Evolutionary conservation across 164 flowering plant species (phyloP).

Genomic region (Taxillus chinensis): DNA sequence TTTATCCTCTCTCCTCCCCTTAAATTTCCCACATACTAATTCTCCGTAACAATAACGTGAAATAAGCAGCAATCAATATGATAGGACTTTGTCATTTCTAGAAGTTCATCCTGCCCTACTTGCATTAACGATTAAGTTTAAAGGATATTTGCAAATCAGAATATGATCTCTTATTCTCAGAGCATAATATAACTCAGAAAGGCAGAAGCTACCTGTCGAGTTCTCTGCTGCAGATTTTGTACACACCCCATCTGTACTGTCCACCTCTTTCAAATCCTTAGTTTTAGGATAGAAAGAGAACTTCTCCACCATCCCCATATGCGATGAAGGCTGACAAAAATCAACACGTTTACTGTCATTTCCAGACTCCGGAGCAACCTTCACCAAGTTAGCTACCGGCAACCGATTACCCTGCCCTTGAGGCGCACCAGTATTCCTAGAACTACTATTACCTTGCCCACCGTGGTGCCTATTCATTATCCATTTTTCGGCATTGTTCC

Average conservation of each 20-base stretch:
- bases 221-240: constrained; percentile 20
- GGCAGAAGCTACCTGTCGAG: constrained; percentile 28
- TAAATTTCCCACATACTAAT: too few species aligned
- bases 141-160: too few species aligned
- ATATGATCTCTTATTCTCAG: too few species aligned
- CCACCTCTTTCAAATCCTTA: constrained; percentile 44
- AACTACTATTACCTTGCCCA: constrained; percentile 19
- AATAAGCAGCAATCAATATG: too few species aligned
- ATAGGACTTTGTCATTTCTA: too few species aligned
- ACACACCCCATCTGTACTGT: constrained; percentile 14
- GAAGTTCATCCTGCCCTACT: too few species aligned
- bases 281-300: constrained; percentile 37
- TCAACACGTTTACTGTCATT: constrained; percentile 41
- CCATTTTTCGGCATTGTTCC: constrained; percentile 99
- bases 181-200: too few species aligned
- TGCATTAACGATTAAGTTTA: too few species aligned
- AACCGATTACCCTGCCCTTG: constrained; percentile 30
- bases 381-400: constrained; percentile 22
- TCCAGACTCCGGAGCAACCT: constrained; percentile 50
- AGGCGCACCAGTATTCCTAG: constrained; percentile 31
- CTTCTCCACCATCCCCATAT: constrained; percentile 34
- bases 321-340: constrained; percentile 33
- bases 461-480: constrained; percentile 55
- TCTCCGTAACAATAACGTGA: too few species aligned
- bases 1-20: too few species aligned